Conservation (phyloP, 2,329 filamentous ascomycete species). For the Cercospora canescens region DNA sequence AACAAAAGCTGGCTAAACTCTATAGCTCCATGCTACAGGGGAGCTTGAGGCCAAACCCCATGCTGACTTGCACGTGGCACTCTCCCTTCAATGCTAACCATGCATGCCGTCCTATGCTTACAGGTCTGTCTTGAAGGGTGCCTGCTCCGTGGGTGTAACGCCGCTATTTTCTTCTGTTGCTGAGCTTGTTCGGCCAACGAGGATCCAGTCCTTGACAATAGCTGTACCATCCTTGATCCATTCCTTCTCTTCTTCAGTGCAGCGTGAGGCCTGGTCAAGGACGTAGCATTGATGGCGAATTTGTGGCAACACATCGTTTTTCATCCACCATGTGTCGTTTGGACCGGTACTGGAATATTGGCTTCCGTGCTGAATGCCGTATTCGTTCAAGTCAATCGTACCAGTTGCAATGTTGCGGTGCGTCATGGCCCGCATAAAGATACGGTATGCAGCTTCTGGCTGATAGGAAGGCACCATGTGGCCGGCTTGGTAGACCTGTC, state of each 20-base stretch:
- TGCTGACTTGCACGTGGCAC: background rate
- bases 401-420: constrained; percentile 40
- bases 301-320: constrained; percentile 32
- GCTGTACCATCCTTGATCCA: constrained; percentile 33
- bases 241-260: constrained; percentile 31
- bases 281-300: constrained; percentile 31
- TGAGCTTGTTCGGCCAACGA: constrained; percentile 27
- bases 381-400: constrained; percentile 22
- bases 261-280: constrained; percentile 20
- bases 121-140: background rate
- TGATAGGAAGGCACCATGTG: constrained; percentile 43
- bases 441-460: constrained; percentile 39
- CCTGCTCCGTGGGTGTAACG: background rate
- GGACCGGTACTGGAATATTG: constrained; percentile 30
- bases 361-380: constrained; percentile 9
- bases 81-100: background rate
- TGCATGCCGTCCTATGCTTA: background rate
- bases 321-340: constrained; percentile 34
- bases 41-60: background rate
- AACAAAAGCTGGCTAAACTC: background rate
- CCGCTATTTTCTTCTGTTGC: background rate
- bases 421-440: constrained; percentile 40
- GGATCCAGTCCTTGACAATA: constrained; percentile 34
- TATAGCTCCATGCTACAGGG: background rate
- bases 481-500: constrained; percentile 43